Conservation (phyloP, 257 asterid species). For the Solanum chilense region DNA sequence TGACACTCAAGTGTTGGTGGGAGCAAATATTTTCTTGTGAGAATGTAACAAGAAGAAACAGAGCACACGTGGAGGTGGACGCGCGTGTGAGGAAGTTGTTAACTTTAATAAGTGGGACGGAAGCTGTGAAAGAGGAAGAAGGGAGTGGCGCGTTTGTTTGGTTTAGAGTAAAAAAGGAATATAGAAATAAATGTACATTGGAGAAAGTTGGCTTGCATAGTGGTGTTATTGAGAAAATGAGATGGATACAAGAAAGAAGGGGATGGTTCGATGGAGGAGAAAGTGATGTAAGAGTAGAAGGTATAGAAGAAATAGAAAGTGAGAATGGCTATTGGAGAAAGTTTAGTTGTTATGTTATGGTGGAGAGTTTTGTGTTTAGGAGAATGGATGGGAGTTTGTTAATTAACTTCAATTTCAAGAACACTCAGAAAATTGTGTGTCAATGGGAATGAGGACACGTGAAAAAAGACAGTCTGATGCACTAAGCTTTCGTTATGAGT, state of each 20-base stretch:
- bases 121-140: conserved; percentile 38
- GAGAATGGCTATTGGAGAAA: conserved; percentile 34
- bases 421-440: conserved; percentile 32
- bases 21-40: conserved; percentile 42
- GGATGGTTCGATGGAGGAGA: conserved; percentile 68
- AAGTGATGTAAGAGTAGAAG: conserved; percentile 44
- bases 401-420: conserved; percentile 40
- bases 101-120: conserved; percentile 42
- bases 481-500: background rate
- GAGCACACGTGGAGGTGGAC: conserved; percentile 21
- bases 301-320: conserved; percentile 31
- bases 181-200: conserved; percentile 4
- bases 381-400: conserved; percentile 65
- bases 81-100: conserved; percentile 40
- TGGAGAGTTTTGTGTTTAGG: conserved; percentile 68
- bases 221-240: conserved; percentile 45
- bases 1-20: conserved; percentile 77
- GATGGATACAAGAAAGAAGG: conserved; percentile 47
- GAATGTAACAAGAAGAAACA: conserved; percentile 10
- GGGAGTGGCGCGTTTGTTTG: conserved; percentile 32
- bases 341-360: conserved; percentile 67
- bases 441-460: conserved; percentile 41
- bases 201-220: conserved; percentile 39
- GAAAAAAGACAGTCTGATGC: fast-evolving
- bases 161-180: conserved; percentile 33